A percentile compares a stretch with the other conserved stretches of the same genome.
phyloP scores from a whole-genome alignment of 2,329 filamentous ascomycete species.

The Aspergillus viridinutans region DNA sequence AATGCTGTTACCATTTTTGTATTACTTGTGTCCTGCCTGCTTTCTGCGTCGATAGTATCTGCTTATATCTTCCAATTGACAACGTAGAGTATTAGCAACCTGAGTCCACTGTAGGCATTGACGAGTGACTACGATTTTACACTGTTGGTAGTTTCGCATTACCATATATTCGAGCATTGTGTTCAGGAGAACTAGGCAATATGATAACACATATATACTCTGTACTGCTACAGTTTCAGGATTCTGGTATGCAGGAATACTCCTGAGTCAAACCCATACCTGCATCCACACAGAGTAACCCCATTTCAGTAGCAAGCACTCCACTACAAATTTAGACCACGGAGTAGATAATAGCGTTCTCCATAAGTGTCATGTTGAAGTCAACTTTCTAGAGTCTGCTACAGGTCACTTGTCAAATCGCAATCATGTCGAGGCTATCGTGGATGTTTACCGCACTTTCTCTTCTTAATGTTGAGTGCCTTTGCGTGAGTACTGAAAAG shows the following conservation, averaged over 20 bases:
- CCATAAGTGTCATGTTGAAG: too few species aligned
- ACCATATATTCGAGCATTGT: too few species aligned
- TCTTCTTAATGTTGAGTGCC: too few species aligned
- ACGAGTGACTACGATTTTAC: too few species aligned
- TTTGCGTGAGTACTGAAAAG: too few species aligned
- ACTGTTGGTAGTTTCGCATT: too few species aligned
- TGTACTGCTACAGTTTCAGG: not conserved
- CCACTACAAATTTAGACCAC: too few species aligned
- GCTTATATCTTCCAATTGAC: not conserved
- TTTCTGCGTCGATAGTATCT: not conserved
- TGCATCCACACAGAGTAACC: not conserved
- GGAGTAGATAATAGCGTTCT: too few species aligned
- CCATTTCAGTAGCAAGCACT: too few species aligned
- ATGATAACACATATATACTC: not conserved
- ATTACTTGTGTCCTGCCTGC: not conserved
- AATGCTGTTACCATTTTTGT: not conserved
- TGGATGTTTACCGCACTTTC: too few species aligned
- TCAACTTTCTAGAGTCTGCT: not conserved
- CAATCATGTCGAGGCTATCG: not conserved
- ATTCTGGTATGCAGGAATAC: not conserved
- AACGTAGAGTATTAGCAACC: not conserved
- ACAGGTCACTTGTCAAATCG: not conserved
- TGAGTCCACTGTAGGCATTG: not conserved
- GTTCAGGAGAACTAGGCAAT: not conserved
- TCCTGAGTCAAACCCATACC: too few species aligned